These are phyloP conservation scores for Allium sativum DNA, from an alignment of 106 monocot species.

Conservation along the genomic window DNA sequence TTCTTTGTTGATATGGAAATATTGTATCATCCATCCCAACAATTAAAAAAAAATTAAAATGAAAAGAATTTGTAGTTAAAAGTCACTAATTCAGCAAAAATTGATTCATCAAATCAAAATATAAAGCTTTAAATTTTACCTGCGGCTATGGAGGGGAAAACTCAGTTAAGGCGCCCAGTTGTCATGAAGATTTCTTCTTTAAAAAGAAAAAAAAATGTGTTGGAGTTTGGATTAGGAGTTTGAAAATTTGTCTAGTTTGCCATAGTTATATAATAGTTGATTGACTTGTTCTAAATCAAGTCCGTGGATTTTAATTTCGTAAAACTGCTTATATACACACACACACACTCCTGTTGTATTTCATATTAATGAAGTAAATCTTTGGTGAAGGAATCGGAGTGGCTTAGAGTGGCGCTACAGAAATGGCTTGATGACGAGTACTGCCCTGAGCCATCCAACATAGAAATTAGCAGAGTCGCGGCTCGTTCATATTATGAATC, in stretches of 20 bases:
- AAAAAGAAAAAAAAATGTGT: no score
- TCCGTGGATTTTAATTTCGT: not conserved
- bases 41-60: no score
- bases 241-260: not conserved
- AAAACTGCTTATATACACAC: not conserved
- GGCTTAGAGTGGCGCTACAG: conserved; percentile 68
- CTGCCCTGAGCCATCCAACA: conserved; percentile 77
- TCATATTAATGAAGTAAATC: not conserved
- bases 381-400: conserved; percentile 73
- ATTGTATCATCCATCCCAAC: no score
- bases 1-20: no score
- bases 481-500: conserved; percentile 79
- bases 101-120: no score
- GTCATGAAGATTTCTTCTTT: no score
- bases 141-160: no score
- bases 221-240: no score
- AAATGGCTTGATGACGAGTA: conserved; percentile 92
- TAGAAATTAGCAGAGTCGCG: conserved; percentile 81
- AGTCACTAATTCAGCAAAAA: no score
- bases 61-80: no score
- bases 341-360: not conserved
- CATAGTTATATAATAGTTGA: not conserved
- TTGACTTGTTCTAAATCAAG: not conserved
- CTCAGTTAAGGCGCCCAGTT: no score
- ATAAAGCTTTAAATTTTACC: no score